phyloP scores from a whole-genome alignment of 345 rosid genomes.

The Eucalyptus rudis region DNA sequence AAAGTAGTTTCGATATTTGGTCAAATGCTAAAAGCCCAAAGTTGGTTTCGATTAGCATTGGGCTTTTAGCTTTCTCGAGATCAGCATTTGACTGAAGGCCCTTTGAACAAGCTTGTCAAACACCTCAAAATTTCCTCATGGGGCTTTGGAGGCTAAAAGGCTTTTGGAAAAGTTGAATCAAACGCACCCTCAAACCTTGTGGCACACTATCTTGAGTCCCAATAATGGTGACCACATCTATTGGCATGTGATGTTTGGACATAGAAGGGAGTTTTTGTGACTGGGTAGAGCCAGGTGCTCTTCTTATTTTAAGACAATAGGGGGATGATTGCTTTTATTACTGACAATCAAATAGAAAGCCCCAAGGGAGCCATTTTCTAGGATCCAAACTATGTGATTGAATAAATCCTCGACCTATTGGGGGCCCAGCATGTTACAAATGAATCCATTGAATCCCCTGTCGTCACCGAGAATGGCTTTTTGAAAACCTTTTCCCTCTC shows the following conservation, averaged over 20 bases:
- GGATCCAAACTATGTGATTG: not conserved
- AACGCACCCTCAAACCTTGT: not conserved
- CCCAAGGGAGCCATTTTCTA: not conserved
- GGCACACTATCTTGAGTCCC: not conserved
- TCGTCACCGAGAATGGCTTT: no score
- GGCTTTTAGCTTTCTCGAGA: no score
- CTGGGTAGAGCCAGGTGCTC: not conserved
- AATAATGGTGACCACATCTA: not conserved
- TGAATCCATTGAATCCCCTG: not conserved
- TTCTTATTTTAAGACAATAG: not conserved
- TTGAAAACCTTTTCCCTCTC: no score
- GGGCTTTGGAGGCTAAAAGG: no score
- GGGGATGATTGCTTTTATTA: not conserved
- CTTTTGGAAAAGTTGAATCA: no score
- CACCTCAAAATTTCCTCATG: no score
- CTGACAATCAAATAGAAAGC: not conserved
- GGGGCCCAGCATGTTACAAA: not conserved
- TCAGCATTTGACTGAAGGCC: no score
- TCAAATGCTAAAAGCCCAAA: no score
- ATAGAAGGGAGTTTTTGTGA: constrained; percentile 2
- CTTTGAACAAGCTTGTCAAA: no score
- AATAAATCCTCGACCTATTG: not conserved
- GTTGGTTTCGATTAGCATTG: no score
- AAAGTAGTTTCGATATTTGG: no score
- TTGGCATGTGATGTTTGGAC: not conserved